phyloP scores from a whole-genome alignment of 495 filamentous ascomycete genomes.

The Aspergillus leporis region DNA sequence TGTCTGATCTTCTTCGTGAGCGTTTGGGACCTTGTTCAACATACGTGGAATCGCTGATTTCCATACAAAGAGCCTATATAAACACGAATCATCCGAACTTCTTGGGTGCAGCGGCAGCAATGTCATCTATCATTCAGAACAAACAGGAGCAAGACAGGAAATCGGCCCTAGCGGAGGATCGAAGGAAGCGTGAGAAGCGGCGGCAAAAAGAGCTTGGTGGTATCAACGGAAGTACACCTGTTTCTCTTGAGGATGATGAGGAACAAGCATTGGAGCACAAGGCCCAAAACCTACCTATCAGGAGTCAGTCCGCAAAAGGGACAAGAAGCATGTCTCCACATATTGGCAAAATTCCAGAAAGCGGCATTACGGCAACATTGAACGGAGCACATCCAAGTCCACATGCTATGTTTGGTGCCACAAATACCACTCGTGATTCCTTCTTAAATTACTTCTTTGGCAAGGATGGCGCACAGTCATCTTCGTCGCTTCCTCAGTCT shows the following conservation, averaged over 20 bases:
- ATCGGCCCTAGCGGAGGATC: constrained; percentile 74
- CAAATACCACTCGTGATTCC: constrained; percentile 67
- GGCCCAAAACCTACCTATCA: constrained; percentile 54
- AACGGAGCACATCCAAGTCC: constrained; percentile 67
- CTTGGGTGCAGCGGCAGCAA: constrained; percentile 94
- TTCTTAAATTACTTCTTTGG: constrained; percentile 99
- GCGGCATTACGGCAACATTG: constrained; percentile 63
- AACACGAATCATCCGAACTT: constrained; percentile 99
- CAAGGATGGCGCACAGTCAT: constrained; percentile 70
- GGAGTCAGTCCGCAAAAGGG: constrained; percentile 59
- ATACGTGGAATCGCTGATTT: constrained; percentile 95
- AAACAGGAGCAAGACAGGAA: constrained; percentile 93
- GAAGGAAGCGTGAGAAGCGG: constrained; percentile 78
- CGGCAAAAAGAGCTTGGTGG: constrained; percentile 76
- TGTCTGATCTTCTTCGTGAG: constrained; percentile 93
- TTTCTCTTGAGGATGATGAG: constrained; percentile 74
- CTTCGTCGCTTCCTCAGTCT: constrained; percentile 31
- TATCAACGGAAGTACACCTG: constrained; percentile 70
- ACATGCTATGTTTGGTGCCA: constrained; percentile 59
- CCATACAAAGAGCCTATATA: constrained; percentile 97
- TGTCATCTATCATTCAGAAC: constrained; percentile 91
- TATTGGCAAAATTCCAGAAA: constrained; percentile 59
- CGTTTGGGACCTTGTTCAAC: constrained; percentile 80
- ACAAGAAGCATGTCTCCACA: constrained; percentile 79
- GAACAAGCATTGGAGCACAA: constrained; percentile 49